Conservation (phyloP, 2,329 filamentous ascomycete genomes). For the Cladosporium sp. region DNA sequence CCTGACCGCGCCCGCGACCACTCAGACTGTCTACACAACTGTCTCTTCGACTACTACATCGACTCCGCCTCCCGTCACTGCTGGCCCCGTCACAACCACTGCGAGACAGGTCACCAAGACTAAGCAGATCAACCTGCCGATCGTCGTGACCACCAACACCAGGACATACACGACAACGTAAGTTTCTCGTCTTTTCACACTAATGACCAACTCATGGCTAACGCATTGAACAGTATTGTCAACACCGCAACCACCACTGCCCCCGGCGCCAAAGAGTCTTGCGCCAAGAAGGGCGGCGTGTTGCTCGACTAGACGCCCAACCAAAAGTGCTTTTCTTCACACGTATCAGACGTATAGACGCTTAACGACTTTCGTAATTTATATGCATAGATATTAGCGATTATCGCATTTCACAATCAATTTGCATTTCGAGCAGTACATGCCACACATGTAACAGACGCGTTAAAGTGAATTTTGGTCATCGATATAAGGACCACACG, state of each 20-base stretch:
- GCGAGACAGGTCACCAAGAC: slow-evolving; percentile 23
- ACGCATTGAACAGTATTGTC: slow-evolving; percentile 7
- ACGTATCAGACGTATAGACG: slow-evolving; percentile 8
- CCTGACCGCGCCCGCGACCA: slow-evolving; percentile 14
- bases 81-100: slow-evolving; percentile 14
- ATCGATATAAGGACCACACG: no score
- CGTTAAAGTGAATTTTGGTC: no score
- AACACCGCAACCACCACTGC: slow-evolving; percentile 14
- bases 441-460: background rate
- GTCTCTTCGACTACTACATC: slow-evolving; percentile 22
- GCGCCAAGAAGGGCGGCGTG: slow-evolving; percentile 4
- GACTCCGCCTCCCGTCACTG: slow-evolving; percentile 8
- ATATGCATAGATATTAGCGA: slow-evolving; percentile 1
- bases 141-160: slow-evolving; percentile 20
- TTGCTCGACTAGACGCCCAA: background rate
- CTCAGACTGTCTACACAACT: slow-evolving; percentile 21
- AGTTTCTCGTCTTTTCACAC: slow-evolving; percentile 14
- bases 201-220: background rate
- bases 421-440: no score
- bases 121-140: slow-evolving; percentile 15
- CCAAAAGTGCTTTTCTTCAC: background rate
- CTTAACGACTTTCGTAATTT: slow-evolving; percentile 7
- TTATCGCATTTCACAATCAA: no score
- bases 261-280: slow-evolving; percentile 3
- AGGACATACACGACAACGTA: slow-evolving; percentile 16